Evolutionary conservation across 176 grass and related monocot species (phyloP).

Genomic region (Triticum turgidum): DNA sequence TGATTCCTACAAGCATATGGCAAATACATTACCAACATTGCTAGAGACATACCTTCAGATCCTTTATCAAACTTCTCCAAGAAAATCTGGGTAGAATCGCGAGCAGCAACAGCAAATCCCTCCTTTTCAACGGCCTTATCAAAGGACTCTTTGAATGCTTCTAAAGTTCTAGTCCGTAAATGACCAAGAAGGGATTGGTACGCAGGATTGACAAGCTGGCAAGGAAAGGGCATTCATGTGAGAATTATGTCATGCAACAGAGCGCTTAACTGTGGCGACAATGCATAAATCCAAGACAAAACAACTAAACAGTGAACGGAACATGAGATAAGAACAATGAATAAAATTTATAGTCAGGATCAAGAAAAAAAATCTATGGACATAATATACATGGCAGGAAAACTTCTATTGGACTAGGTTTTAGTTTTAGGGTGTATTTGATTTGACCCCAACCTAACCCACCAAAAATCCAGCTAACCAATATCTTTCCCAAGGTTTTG

Average conservation of each 20-base stretch:
- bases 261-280: conserved; percentile 17
- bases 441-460: no score
- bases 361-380: background rate
- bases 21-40: conserved; percentile 12
- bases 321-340: conserved; percentile 11
- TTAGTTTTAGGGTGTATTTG: background rate
- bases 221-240: conserved; percentile 14
- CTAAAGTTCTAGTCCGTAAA: conserved; percentile 67
- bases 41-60: conserved; percentile 73
- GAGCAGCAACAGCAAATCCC: conserved; percentile 71
- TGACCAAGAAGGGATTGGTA: conserved; percentile 89
- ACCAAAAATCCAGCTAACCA: no score
- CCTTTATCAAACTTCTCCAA: conserved; percentile 84
- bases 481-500: no score
- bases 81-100: conserved; percentile 51
- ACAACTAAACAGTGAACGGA: conserved; percentile 9
- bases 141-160: conserved; percentile 82
- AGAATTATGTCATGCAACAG: conserved; percentile 13
- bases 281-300: conserved; percentile 10
- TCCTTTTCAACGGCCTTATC: conserved; percentile 75
- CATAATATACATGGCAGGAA: background rate
- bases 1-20: background rate
- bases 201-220: conserved; percentile 84
- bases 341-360: background rate
- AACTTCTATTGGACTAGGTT: background rate